These are phyloP conservation scores for Claviceps sorghi DNA, from an alignment of 2,329 filamentous ascomycete species.

Conservation along the genomic window DNA sequence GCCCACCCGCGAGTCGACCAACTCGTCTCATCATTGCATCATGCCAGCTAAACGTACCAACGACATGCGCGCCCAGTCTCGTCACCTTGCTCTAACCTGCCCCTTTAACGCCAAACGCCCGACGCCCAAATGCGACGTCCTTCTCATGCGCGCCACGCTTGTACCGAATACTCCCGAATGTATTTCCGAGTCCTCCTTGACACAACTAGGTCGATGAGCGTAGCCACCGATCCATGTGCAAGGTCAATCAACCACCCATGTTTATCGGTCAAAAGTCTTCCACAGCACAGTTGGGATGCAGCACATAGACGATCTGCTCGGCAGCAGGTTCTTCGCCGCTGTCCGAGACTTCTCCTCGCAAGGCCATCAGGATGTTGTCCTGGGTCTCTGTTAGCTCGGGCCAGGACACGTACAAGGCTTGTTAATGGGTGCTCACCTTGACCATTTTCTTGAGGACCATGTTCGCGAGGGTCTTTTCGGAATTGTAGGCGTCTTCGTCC, in stretches of 20 bases:
- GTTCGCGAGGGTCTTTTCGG: slow-evolving; percentile 55
- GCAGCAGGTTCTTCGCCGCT: slow-evolving; percentile 28
- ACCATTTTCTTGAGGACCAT: slow-evolving; percentile 95
- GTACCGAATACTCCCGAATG: background rate
- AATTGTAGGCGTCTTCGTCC: slow-evolving; percentile 65
- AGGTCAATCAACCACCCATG: background rate
- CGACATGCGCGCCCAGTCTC: too few species aligned
- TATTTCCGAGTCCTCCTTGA: background rate
- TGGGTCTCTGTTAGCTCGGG: slow-evolving; percentile 28
- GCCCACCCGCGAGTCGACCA: background rate
- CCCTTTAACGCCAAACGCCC: background rate
- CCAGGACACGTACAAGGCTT: background rate
- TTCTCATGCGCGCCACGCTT: background rate
- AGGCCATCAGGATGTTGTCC: slow-evolving; percentile 79
- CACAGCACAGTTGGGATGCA: slow-evolving; percentile 87
- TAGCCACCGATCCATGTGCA: background rate
- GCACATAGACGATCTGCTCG: slow-evolving; percentile 53
- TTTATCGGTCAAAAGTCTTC: slow-evolving; percentile 37
- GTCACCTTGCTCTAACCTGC: background rate
- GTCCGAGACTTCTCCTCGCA: slow-evolving; percentile 47
- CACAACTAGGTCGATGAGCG: background rate
- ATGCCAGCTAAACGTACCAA: too few species aligned
- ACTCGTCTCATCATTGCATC: background rate
- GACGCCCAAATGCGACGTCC: background rate
- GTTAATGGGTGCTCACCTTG: slow-evolving; percentile 47